Base-by-base conservation (phyloP, 371 early-diverging fungal genomes). In the Basidiobolus meristosporus region DNA sequence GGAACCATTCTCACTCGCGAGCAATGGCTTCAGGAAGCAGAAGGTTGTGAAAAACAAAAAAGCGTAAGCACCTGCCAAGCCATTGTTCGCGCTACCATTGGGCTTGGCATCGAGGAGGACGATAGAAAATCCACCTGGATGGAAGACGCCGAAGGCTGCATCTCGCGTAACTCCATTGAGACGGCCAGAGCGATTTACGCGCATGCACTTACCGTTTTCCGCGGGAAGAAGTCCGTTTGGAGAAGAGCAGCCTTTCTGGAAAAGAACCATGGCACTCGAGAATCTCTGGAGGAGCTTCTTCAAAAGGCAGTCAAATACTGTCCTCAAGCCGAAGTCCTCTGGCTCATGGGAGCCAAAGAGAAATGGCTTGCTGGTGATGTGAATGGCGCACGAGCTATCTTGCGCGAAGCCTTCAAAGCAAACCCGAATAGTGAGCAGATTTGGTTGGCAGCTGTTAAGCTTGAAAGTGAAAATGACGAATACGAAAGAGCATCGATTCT, bases 271-370 rank as follows among this genome's bases (percentile, higher is more conserved):
- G 93, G 91, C 26, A 80, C 83, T 40, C 48, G 66, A 0, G 77
- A 70, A 31, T 71, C 73, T 7, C 52, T 90, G 40, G 87, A 84
- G 35, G 77, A 76, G 38, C 41, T 93, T 30, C 52, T 96, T 22
- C 68, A 73, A 28, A 79, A 83, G 11, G 86, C 91, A 1, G 89
- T 90, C 35, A 70, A 67, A 37, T 74, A 77, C 46, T 90, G 89
- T 53, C 97, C 95, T 31, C 83, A 86, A 39, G 82, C 82, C 7
- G 92, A 96, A 57, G 70, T 83, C 0, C 63, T 95, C 31, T 96
- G 95, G 95, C 70, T 96, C 19, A 91, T 95, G 87, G 79, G 75
- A 0, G 97, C 97, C 36, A 90, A 93, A 52, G 88, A 90, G 44
- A 81, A 82, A 52, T 92, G 95, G 93, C 47, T 43, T 31, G 45